Evolutionary conservation across 108 stramenopile species (phyloP).

Genomic region (Schizochytrium sp.): DNA sequence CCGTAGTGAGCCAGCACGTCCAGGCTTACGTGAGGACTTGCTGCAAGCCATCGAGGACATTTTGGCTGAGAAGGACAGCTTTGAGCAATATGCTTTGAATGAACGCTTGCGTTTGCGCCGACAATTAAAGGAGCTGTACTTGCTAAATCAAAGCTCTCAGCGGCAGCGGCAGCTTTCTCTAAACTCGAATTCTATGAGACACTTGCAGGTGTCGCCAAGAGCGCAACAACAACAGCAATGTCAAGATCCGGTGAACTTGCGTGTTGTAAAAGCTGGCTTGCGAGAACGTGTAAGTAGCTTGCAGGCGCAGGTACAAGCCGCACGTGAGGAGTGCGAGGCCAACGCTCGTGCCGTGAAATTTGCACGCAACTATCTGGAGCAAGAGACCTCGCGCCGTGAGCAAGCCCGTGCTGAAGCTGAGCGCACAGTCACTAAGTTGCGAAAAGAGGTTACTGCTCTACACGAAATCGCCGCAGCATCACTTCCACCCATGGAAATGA

Average conservation of each 20-base stretch:
- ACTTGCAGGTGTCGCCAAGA: too few species aligned
- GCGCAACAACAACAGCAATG: too few species aligned
- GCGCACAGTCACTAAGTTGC: not conserved
- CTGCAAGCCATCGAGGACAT: conserved; percentile 4
- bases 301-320: not conserved
- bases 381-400: conserved; percentile 15
- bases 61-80: not conserved
- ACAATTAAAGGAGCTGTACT: not conserved
- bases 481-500: not conserved
- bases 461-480: not conserved
- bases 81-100: not conserved
- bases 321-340: conserved; percentile 31
- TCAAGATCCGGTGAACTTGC: conserved; percentile 25
- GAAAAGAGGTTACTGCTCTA: not conserved
- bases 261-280: conserved; percentile 9
- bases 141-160: not conserved
- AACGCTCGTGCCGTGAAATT: conserved; percentile 51
- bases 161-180: not conserved
- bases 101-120: not conserved
- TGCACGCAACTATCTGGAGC: conserved; percentile 55
- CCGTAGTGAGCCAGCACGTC: not conserved
- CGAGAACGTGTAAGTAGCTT: not conserved
- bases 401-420: not conserved
- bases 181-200: not conserved
- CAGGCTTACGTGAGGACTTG: not conserved